Conservation (phyloP, 495 filamentous ascomycete species). For the Lepraria neglecta region DNA sequence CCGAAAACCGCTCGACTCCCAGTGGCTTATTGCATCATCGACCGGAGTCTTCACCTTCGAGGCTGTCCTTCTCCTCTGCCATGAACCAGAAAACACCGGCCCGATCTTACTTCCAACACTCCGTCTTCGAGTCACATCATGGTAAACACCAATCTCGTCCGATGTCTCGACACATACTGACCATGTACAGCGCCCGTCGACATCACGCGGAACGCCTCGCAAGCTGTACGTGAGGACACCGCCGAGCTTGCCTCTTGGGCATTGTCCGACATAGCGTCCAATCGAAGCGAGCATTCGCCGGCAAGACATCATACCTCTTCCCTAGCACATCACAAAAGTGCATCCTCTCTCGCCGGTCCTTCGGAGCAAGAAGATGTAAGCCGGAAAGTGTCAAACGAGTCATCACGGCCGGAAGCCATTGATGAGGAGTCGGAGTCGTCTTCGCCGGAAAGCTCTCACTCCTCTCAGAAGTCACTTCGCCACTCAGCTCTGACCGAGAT, state of each 20-base stretch:
- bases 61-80: slow-evolving; percentile 23
- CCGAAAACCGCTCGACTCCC: slow-evolving; percentile 1
- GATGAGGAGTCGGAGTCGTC: slow-evolving; percentile 57
- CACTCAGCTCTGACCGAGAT: slow-evolving; percentile 59
- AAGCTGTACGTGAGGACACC: slow-evolving; percentile 80
- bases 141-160: slow-evolving; percentile 41
- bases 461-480: slow-evolving; percentile 29
- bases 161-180: slow-evolving; percentile 28
- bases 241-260: slow-evolving; percentile 83
- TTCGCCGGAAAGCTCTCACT: slow-evolving; percentile 38
- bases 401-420: slow-evolving; percentile 41
- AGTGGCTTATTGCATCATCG: slow-evolving; percentile 10
- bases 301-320: slow-evolving; percentile 15
- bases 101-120: slow-evolving; percentile 73
- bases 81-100: slow-evolving; percentile 59
- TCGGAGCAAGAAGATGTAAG: slow-evolving; percentile 7
- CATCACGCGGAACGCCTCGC: slow-evolving; percentile 61
- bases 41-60: slow-evolving; percentile 24
- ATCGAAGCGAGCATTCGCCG: slow-evolving; percentile 29
- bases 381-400: slow-evolving; percentile 23
- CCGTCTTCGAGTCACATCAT: slow-evolving; percentile 54
- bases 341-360: slow-evolving; percentile 3
- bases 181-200: slow-evolving; percentile 46
- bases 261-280: slow-evolving; percentile 56
- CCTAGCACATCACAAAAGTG: slow-evolving; percentile 3